phyloP scores from a whole-genome alignment of 148 eudicot species.

The Fagopyrum esculentum region DNA sequence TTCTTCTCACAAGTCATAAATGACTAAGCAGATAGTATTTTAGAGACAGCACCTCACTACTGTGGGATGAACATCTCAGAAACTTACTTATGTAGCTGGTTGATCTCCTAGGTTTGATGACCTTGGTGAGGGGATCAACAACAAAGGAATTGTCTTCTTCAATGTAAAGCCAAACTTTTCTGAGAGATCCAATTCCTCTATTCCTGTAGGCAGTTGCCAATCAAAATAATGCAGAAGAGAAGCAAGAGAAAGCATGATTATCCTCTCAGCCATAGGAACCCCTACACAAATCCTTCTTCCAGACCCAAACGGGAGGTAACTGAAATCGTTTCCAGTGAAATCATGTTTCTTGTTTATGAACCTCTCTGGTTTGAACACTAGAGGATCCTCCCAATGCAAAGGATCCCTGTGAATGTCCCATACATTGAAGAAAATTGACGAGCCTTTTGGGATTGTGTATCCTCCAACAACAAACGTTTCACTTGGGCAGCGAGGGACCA shows the following conservation, averaged over 20 bases:
- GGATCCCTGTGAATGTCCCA: slow-evolving; percentile 71
- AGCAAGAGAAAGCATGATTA: slow-evolving; percentile 44
- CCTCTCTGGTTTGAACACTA: slow-evolving; percentile 53
- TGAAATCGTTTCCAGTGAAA: slow-evolving; percentile 42
- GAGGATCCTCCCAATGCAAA: slow-evolving; percentile 41
- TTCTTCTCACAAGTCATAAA: too few relatives aligned
- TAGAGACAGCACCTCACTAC: too few relatives aligned
- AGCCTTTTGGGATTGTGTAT: slow-evolving; percentile 47
- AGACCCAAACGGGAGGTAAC: slow-evolving; percentile 60
- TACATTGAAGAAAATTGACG: slow-evolving; percentile 45
- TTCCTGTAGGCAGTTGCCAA: slow-evolving; percentile 47
- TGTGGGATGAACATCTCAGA: too few relatives aligned
- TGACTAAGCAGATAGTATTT: too few relatives aligned
- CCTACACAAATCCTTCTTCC: slow-evolving; percentile 77
- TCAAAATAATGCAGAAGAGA: slow-evolving; percentile 62
- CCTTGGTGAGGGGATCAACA: slow-evolving; percentile 43
- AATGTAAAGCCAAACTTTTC: slow-evolving; percentile 65
- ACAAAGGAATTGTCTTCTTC: slow-evolving; percentile 41
- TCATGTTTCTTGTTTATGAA: slow-evolving; percentile 45
- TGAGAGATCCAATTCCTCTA: slow-evolving; percentile 29
- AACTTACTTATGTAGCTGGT: neutral
- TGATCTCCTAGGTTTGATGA: slow-evolving; percentile 19
- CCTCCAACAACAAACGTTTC: slow-evolving; percentile 33
- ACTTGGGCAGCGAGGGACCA: slow-evolving; percentile 49
- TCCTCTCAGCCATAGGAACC: slow-evolving; percentile 47